Percentiles rank a stretch among this genome's conserved stretches.
Evolutionary conservation across 2,329 filamentous ascomycete species (phyloP).

Genomic region (Trichoderma koningiopsis): DNA sequence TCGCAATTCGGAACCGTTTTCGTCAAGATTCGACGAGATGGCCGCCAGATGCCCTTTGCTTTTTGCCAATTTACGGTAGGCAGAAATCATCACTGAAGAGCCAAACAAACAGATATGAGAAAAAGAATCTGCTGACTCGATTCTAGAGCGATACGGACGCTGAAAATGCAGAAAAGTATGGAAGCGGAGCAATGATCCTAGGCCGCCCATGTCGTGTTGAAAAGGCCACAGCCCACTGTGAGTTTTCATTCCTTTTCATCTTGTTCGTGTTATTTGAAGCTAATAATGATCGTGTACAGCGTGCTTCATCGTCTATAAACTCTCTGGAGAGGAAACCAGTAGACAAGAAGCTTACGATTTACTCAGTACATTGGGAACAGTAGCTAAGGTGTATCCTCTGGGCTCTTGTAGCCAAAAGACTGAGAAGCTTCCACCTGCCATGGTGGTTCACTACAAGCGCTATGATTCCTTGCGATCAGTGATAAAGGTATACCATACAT

Average conservation of each 20-base stretch:
- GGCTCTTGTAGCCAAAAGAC: slow-evolving; percentile 42
- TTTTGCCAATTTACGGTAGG: slow-evolving; percentile 65
- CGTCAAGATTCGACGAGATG: slow-evolving; percentile 65
- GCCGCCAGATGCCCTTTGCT: slow-evolving; percentile 61
- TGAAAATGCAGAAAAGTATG: slow-evolving; percentile 48
- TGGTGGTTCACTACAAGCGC: slow-evolving; percentile 53
- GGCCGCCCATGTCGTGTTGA: slow-evolving; percentile 63
- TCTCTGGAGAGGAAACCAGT: slow-evolving; percentile 40
- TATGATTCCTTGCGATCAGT: slow-evolving; percentile 53
- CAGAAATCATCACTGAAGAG: slow-evolving; percentile 6
- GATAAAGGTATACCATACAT: slow-evolving; percentile 38
- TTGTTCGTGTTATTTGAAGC: slow-evolving; percentile 26
- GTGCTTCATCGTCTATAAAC: slow-evolving; percentile 50
- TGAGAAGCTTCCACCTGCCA: slow-evolving; percentile 42
- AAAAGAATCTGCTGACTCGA: not conserved
- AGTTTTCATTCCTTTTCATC: slow-evolving; percentile 32
- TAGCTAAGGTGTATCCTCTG: slow-evolving; percentile 36
- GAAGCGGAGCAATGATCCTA: slow-evolving; percentile 52
- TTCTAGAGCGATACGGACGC: slow-evolving; percentile 47
- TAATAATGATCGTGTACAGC: slow-evolving; percentile 39
- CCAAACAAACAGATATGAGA: not conserved
- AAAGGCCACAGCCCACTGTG: slow-evolving; percentile 61
- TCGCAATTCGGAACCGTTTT: slow-evolving; percentile 57
- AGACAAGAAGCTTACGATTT: slow-evolving; percentile 48
- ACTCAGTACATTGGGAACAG: slow-evolving; percentile 47